Evolutionary conservation across 2,329 filamentous ascomycete genomes (phyloP).

Genomic region (Cladophialophora exuberans): DNA sequence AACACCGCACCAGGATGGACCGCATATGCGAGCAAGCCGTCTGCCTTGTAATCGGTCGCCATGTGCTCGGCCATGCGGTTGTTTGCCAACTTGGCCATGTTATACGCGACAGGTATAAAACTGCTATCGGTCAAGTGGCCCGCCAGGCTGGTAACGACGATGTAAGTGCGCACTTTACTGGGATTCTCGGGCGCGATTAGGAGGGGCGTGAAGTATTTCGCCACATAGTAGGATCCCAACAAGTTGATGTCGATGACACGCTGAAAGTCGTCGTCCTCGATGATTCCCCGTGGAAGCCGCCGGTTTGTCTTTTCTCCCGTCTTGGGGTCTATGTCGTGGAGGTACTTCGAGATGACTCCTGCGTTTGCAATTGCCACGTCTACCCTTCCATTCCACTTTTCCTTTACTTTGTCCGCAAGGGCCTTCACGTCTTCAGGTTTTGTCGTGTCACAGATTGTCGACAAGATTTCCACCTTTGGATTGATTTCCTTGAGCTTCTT

Average conservation of each 20-base stretch:
- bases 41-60: slow-evolving; percentile 17
- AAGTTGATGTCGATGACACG: slow-evolving; percentile 26
- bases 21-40: slow-evolving; percentile 21
- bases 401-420: slow-evolving; percentile 35
- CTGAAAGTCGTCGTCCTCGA: slow-evolving; percentile 27
- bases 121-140: slow-evolving; percentile 11
- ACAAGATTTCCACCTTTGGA: slow-evolving; percentile 38
- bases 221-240: slow-evolving; percentile 24
- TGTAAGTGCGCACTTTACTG: slow-evolving; percentile 13
- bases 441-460: slow-evolving; percentile 24
- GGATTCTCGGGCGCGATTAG: slow-evolving; percentile 17
- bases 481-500: slow-evolving; percentile 35
- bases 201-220: slow-evolving; percentile 28
- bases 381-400: slow-evolving; percentile 36
- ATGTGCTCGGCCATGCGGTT: slow-evolving; percentile 27
- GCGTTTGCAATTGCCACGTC: slow-evolving; percentile 44
- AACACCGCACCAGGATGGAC: slow-evolving; percentile 27
- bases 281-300: slow-evolving; percentile 22
- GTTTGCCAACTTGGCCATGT: slow-evolving; percentile 23
- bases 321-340: slow-evolving; percentile 25
- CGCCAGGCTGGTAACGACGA: slow-evolving; percentile 23
- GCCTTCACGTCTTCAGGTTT: slow-evolving; percentile 36
- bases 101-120: slow-evolving; percentile 24
- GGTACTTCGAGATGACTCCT: slow-evolving; percentile 32
- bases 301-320: slow-evolving; percentile 21